Percentiles rank a stretch among this genome's conserved stretches.
These are phyloP conservation scores for Ustilago nuda DNA, from an alignment of 1,284 basidiomycete genomes.

Conservation along the genomic window DNA sequence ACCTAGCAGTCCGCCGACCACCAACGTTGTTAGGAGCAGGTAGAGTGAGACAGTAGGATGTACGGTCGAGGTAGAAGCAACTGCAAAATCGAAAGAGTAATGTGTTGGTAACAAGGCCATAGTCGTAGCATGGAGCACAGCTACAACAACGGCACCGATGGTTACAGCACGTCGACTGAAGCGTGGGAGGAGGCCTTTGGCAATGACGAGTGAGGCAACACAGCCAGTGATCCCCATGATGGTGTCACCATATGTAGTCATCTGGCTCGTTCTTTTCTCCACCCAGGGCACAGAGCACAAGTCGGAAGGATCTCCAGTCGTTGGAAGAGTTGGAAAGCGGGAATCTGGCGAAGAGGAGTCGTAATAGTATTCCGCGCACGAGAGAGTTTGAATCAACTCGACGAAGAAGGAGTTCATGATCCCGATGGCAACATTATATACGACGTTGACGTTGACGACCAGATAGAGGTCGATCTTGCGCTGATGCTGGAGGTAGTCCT, in stretches of 20 bases:
- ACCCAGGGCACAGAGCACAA: slow-evolving; percentile 33
- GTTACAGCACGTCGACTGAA: slow-evolving; percentile 23
- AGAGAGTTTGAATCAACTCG: slow-evolving; percentile 35
- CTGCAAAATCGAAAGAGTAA: slow-evolving; percentile 37
- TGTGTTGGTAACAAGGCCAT: slow-evolving; percentile 29
- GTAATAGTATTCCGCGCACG: slow-evolving; percentile 47
- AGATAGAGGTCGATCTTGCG: slow-evolving; percentile 23
- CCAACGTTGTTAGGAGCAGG: slow-evolving; percentile 4
- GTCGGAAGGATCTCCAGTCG: slow-evolving; percentile 20
- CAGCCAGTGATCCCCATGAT: slow-evolving; percentile 16
- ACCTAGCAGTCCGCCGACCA: slow-evolving; percentile 19
- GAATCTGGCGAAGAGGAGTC: slow-evolving; percentile 10
- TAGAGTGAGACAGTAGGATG: slow-evolving; percentile 28
- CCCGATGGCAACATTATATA: slow-evolving; percentile 18
- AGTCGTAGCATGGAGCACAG: neutral
- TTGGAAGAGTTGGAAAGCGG: slow-evolving; percentile 19
- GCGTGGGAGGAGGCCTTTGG: slow-evolving; percentile 23
- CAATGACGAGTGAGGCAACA: slow-evolving; percentile 24
- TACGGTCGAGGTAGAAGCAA: slow-evolving; percentile 23
- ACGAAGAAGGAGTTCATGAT: slow-evolving; percentile 20
- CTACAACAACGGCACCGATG: neutral
- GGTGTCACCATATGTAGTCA: slow-evolving; percentile 16
- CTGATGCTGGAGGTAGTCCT: slow-evolving; percentile 22
- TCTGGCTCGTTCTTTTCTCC: slow-evolving; percentile 35
- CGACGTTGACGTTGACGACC: slow-evolving; percentile 20